These are phyloP conservation scores for Fusarium pseudoanthophilum DNA, from an alignment of 2,329 filamentous ascomycete species.

Conservation along the genomic window DNA sequence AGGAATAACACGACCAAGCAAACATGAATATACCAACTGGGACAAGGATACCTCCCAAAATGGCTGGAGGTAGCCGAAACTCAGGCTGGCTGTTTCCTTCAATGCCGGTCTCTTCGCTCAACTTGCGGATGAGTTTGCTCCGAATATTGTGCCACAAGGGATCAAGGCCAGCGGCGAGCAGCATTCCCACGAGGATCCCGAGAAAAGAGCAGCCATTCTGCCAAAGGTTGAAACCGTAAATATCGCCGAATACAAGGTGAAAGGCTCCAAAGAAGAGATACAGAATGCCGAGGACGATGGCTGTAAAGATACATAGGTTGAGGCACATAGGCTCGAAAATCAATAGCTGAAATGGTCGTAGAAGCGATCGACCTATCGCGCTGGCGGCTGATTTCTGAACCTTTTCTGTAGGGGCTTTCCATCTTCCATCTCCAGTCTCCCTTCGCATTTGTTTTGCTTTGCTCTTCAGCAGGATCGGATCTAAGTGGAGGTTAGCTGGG, in stretches of 20 bases:
- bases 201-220: slow-evolving; percentile 84
- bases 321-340: slow-evolving; percentile 87
- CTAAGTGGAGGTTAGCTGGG: slow-evolving; percentile 45
- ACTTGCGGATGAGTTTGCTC: slow-evolving; percentile 63
- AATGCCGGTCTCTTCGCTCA: slow-evolving; percentile 62
- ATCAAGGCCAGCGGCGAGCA: slow-evolving; percentile 69
- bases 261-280: slow-evolving; percentile 95
- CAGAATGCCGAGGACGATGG: slow-evolving; percentile 85
- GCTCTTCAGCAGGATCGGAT: slow-evolving; percentile 74
- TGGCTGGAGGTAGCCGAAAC: slow-evolving; percentile 81
- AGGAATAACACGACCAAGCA: slow-evolving; percentile 82
- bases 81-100: slow-evolving; percentile 80
- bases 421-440: slow-evolving; percentile 81
- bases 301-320: slow-evolving; percentile 82
- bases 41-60: slow-evolving; percentile 79
- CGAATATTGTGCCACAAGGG: slow-evolving; percentile 74
- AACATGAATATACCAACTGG: slow-evolving; percentile 89
- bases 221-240: slow-evolving; percentile 81
- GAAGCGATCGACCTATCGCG: slow-evolving; percentile 68
- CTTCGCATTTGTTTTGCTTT: slow-evolving; percentile 78
- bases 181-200: slow-evolving; percentile 75
- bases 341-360: slow-evolving; percentile 82
- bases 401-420: slow-evolving; percentile 81
- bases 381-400: slow-evolving; percentile 71
- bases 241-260: slow-evolving; percentile 77